phyloP scores from a whole-genome alignment of 768 basidiomycete species.

The Lyophyllum semitale region DNA sequence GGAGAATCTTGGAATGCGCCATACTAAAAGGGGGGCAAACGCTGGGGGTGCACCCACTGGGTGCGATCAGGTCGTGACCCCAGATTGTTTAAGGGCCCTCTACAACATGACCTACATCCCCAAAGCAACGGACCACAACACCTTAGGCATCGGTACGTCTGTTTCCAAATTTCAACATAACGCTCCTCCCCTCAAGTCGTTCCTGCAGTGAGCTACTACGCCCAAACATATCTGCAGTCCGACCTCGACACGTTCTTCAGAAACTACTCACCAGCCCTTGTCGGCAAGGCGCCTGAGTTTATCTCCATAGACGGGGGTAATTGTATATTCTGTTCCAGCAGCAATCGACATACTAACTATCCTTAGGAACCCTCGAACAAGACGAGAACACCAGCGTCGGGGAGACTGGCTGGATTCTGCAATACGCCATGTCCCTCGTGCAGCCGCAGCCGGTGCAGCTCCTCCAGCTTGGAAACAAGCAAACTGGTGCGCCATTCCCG shows the following conservation, averaged over 20 bases:
- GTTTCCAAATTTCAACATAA: too few relatives aligned
- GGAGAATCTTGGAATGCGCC: neutral
- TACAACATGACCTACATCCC: conserved; percentile 36
- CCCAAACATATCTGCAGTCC: conserved; percentile 39
- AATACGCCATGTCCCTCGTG: conserved; percentile 45
- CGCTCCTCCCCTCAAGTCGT: neutral
- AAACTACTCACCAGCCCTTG: conserved; percentile 40
- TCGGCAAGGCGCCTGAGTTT: conserved; percentile 39
- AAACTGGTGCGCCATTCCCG: conserved; percentile 17
- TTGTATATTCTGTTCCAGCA: too few relatives aligned
- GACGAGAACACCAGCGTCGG: conserved; percentile 28
- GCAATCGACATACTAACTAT: neutral
- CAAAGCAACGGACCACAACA: conserved; percentile 26
- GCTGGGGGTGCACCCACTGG: conserved; percentile 8
- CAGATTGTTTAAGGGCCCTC: conserved; percentile 32
- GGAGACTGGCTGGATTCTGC: conserved; percentile 46
- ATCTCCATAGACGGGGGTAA: conserved; percentile 34
- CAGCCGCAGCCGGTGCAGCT: conserved; percentile 31
- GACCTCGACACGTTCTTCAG: conserved; percentile 45
- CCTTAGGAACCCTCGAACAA: conserved; percentile 18
- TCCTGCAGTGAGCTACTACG: conserved; percentile 41
- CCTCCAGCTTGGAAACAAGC: conserved; percentile 31
- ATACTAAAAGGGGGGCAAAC: conserved; percentile 7
- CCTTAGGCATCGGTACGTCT: conserved; percentile 30
- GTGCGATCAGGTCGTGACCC: conserved; percentile 27